Conservation (phyloP, 2,329 filamentous ascomycete genomes). For the Aspergillus phoenicis region DNA sequence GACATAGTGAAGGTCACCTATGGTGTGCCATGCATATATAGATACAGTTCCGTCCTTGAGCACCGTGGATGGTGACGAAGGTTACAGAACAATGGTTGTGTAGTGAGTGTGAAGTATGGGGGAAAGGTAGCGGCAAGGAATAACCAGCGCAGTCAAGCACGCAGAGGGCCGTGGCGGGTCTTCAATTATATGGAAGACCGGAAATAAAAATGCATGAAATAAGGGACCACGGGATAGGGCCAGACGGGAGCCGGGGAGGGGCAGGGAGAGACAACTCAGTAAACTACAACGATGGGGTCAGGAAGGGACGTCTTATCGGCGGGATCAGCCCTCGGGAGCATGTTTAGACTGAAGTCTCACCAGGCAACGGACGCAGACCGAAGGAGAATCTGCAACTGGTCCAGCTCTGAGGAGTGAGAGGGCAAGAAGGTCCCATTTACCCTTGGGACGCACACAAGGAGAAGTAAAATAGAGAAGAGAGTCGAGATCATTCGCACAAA, state of each 20-base stretch:
- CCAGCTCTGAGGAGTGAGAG: background rate
- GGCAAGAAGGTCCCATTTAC: background rate
- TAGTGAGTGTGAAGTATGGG: background rate
- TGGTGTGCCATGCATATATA: constrained; percentile 17
- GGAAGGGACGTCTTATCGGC: constrained; percentile 20
- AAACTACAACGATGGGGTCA: constrained; percentile 19
- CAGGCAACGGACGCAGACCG: constrained; percentile 1
- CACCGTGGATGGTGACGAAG: background rate
- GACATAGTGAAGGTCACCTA: constrained; percentile 36
- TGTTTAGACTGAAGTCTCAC: constrained; percentile 17
- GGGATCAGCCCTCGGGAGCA: constrained; percentile 22
- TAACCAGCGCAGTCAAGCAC: background rate
- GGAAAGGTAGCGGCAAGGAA: background rate
- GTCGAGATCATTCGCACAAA: constrained; percentile 7
- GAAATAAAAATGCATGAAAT: background rate
- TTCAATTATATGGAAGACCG: constrained; percentile 2
- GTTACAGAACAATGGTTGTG: background rate
- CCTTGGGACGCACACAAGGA: background rate
- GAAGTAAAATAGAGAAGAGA: constrained; percentile 2
- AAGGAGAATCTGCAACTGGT: background rate
- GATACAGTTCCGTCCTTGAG: background rate
- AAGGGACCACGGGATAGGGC: constrained; percentile 3
- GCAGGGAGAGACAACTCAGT: constrained; percentile 22
- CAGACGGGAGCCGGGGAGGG: constrained; percentile 18
- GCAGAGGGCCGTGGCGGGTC: background rate